These are phyloP conservation scores for Calophaca sinica DNA, from an alignment of 306 rosid species.

Conservation along the genomic window DNA sequence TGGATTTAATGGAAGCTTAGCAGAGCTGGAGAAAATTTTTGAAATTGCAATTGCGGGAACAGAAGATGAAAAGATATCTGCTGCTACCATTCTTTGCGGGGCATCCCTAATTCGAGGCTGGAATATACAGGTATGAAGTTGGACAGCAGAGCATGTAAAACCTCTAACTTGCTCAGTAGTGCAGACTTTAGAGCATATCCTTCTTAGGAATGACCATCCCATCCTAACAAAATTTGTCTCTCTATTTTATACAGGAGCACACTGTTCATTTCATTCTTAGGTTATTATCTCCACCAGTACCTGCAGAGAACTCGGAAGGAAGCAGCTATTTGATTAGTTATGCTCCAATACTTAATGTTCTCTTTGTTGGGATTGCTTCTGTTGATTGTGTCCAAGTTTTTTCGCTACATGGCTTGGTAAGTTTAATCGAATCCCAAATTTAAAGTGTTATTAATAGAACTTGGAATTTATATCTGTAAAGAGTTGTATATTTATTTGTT, in stretches of 20 bases:
- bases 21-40: conserved; percentile 93
- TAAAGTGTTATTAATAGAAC: conserved; percentile 4
- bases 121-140: conserved; percentile 84
- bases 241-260: conserved; percentile 79
- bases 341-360: conserved; percentile 83
- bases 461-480: conserved; percentile 17
- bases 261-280: conserved; percentile 83
- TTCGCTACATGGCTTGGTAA: conserved; percentile 95
- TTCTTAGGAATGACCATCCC: conserved; percentile 24
- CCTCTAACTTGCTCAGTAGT: conserved; percentile 29
- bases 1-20: conserved; percentile 99
- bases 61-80: conserved; percentile 88
- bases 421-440: conserved; percentile 36
- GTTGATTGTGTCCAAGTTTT: conserved; percentile 94
- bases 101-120: conserved; percentile 92
- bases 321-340: conserved; percentile 77
- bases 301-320: conserved; percentile 63
- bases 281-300: conserved; percentile 85
- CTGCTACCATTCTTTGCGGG: conserved; percentile 93
- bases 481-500: too few relatives aligned
- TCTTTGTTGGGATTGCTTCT: conserved; percentile 85
- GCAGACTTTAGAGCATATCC: conserved; percentile 19
- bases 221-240: conserved; percentile 43
- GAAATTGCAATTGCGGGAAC: conserved; percentile 88
- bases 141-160: conserved; percentile 15